phyloP scores from a whole-genome alignment of 306 rosid species.

The Vicia villosa region DNA sequence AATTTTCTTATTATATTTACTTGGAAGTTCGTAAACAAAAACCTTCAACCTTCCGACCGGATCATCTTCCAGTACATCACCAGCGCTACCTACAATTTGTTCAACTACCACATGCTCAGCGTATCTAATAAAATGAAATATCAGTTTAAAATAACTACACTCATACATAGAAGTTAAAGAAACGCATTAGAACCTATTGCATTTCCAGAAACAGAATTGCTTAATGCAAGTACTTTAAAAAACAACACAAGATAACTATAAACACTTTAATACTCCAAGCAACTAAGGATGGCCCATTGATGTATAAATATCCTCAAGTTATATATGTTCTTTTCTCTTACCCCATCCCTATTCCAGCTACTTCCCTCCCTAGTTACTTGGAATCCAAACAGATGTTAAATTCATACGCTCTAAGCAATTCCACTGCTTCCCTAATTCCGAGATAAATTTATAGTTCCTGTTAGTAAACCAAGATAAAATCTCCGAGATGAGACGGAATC shows the following conservation, averaged over 20 bases:
- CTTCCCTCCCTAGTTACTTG: constrained; percentile 7
- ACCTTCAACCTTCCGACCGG: constrained; percentile 99
- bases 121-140: constrained; percentile 8
- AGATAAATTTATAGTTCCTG: not conserved
- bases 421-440: too few relatives aligned
- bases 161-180: not conserved
- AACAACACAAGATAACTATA: constrained; percentile 5
- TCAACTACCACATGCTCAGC: constrained; percentile 34
- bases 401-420: constrained; percentile 3
- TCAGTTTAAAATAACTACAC: constrained; percentile 19
- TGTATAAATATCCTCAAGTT: too few relatives aligned
- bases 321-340: too few relatives aligned
- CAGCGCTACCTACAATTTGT: constrained; percentile 83
- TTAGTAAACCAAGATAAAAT: not conserved
- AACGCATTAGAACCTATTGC: not conserved
- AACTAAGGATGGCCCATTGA: not conserved
- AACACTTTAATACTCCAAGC: constrained; percentile 21
- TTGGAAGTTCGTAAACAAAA: constrained; percentile 97
- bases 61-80: constrained; percentile 96
- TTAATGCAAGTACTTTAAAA: constrained; percentile 20
- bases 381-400: not conserved
- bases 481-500: not conserved
- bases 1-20: constrained; percentile 95
- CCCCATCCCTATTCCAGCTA: constrained; percentile 1
- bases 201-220: constrained; percentile 16